Evolutionary conservation across 2,329 filamentous ascomycete species (phyloP).

Genomic region (Phyllosticta capitalensis): DNA sequence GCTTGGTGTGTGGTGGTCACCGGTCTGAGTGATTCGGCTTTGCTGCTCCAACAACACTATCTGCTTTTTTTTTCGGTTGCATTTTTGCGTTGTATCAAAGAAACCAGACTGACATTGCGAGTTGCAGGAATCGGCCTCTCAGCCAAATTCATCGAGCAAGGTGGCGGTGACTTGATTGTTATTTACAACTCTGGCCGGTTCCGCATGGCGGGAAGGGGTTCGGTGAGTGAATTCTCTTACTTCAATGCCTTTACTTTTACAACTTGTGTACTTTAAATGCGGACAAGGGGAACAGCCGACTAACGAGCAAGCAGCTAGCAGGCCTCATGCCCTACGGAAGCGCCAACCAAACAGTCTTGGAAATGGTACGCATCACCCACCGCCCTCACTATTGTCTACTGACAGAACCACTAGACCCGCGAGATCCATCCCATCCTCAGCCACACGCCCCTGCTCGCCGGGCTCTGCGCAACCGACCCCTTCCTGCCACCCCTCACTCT

Average conservation of each 20-base stretch:
- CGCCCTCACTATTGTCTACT: neutral
- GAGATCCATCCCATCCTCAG: conserved; percentile 59
- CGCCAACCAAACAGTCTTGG: conserved; percentile 59
- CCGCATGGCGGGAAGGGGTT: conserved; percentile 63
- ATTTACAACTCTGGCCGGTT: conserved; percentile 65
- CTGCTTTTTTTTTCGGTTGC: neutral
- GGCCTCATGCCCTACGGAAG: conserved; percentile 64
- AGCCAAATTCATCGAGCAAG: conserved; percentile 60
- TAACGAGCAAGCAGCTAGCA: conserved; percentile 35
- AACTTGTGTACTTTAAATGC: neutral
- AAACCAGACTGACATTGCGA: neutral
- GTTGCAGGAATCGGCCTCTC: conserved; percentile 54
- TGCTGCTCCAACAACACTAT: no score
- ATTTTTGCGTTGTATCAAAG: neutral
- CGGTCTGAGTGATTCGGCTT: no score
- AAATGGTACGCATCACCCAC: conserved; percentile 44
- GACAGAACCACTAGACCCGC: conserved; percentile 35
- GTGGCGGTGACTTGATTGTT: conserved; percentile 60
- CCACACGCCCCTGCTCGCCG: conserved; percentile 57
- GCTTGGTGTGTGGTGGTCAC: no score
- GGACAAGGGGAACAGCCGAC: neutral
- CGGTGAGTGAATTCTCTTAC: conserved; percentile 18
- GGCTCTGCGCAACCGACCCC: conserved; percentile 62
- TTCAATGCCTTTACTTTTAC: neutral
- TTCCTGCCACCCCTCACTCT: conserved; percentile 55